Evolutionary conservation across 257 asterid species (phyloP).

Genomic region (Cruciata laevipes): DNA sequence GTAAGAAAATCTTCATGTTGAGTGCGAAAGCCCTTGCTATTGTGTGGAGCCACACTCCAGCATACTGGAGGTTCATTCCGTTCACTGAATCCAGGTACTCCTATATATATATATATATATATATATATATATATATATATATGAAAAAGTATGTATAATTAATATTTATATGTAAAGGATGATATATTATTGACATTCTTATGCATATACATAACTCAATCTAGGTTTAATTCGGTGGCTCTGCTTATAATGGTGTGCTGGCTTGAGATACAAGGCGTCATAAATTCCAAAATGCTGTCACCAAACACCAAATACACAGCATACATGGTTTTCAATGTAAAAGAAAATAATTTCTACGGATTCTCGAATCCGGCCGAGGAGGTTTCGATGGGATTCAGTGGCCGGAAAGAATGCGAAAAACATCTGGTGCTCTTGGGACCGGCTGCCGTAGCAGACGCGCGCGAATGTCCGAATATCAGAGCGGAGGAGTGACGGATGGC

Average conservation of each 20-base stretch:
- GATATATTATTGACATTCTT: background rate
- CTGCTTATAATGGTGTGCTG: slow-evolving; percentile 47
- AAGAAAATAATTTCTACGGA: slow-evolving; percentile 24
- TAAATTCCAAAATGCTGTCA: slow-evolving; percentile 44
- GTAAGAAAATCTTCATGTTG: slow-evolving; percentile 69
- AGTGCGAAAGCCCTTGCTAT: slow-evolving; percentile 57
- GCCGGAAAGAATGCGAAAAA: slow-evolving; percentile 29
- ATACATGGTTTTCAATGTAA: slow-evolving; percentile 46
- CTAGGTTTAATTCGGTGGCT: slow-evolving; percentile 25
- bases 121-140: no score
- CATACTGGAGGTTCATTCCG: slow-evolving; percentile 55
- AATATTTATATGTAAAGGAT: no score
- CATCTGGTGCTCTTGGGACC: slow-evolving; percentile 28
- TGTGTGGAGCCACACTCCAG: slow-evolving; percentile 50
- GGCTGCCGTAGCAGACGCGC: no score
- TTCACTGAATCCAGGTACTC: slow-evolving; percentile 57
- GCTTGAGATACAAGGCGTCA: slow-evolving; percentile 54
- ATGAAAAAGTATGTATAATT: no score
- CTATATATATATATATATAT: no score
- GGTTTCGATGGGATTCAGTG: slow-evolving; percentile 32
- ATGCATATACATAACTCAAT: no score
- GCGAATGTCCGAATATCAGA: slow-evolving; percentile 22
- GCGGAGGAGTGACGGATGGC: slow-evolving; percentile 60
- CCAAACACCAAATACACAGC: slow-evolving; percentile 54
- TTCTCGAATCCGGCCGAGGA: slow-evolving; percentile 35